These are phyloP conservation scores for Aspergillus wentii DNA, from an alignment of 495 filamentous ascomycete genomes.

Conservation along the genomic window DNA sequence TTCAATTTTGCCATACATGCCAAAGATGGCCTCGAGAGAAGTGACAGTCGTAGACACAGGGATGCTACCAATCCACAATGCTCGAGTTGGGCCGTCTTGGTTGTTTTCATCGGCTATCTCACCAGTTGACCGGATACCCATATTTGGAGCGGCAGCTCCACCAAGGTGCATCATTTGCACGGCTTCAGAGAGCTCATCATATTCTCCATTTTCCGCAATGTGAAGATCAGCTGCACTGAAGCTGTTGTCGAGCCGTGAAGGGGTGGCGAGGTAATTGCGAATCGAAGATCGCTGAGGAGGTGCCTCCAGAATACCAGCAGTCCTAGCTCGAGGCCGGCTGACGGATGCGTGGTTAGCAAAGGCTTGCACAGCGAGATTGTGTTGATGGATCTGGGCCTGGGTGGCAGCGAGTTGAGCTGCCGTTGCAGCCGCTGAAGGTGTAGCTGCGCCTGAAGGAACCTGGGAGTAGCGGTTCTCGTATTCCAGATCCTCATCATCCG, in stretches of 20 bases:
- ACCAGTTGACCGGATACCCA: conserved; percentile 38
- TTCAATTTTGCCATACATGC: conserved; percentile 81
- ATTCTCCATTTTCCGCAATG: conserved; percentile 67
- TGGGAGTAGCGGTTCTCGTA: conserved; percentile 53
- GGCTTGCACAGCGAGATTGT: conserved; percentile 90
- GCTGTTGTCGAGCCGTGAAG: conserved; percentile 78
- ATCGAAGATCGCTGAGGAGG: conserved; percentile 68
- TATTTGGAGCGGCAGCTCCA: conserved; percentile 52
- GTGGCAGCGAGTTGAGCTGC: conserved; percentile 73
- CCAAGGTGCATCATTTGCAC: conserved; percentile 74
- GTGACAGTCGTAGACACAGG: conserved; percentile 95
- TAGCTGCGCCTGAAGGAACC: conserved; percentile 62
- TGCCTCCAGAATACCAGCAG: conserved; percentile 85
- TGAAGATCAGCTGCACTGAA: conserved; percentile 76
- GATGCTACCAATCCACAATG: conserved; percentile 95
- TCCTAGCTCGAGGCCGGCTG: conserved; percentile 80
- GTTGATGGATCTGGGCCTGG: conserved; percentile 85
- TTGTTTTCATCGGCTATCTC: conserved; percentile 63
- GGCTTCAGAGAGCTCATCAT: conserved; percentile 65
- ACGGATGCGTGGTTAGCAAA: conserved; percentile 78
- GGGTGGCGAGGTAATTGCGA: conserved; percentile 68
- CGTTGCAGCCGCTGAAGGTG: conserved; percentile 63
- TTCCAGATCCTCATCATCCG: conserved; percentile 85
- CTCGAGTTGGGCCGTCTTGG: conserved; percentile 85
- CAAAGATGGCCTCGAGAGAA: conserved; percentile 89